phyloP scores from a whole-genome alignment of 768 basidiomycete species.

The Lanmaoa rubissima region DNA sequence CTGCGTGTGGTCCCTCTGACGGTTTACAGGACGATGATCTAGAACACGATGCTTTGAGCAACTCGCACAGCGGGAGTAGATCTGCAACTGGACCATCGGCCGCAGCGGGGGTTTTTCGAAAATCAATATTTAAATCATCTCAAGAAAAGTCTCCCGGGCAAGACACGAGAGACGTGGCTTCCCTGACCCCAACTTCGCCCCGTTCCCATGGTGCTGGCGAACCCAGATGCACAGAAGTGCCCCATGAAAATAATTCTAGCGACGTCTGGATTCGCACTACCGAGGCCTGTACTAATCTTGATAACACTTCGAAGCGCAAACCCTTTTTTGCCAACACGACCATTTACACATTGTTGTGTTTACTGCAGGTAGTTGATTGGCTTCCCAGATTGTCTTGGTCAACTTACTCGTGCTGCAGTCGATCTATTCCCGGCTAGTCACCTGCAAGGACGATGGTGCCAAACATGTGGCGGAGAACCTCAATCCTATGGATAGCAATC shows the following conservation, averaged over 20 bases:
- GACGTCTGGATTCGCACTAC: slow-evolving; percentile 61
- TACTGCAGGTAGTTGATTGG: slow-evolving; percentile 65
- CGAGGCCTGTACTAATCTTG: slow-evolving; percentile 22
- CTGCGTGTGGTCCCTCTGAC: slow-evolving; percentile 56
- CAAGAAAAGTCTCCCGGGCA: slow-evolving; percentile 51
- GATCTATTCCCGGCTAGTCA: slow-evolving; percentile 81
- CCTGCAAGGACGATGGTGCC: slow-evolving; percentile 81
- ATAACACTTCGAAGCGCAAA: slow-evolving; percentile 39
- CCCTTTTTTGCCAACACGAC: slow-evolving; percentile 91
- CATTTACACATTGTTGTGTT: slow-evolving; percentile 85
- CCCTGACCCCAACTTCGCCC: slow-evolving; percentile 20
- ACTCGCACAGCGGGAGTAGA: slow-evolving; percentile 38
- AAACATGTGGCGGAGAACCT: slow-evolving; percentile 67
- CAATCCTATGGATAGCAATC: slow-evolving; percentile 67
- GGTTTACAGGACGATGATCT: slow-evolving; percentile 39
- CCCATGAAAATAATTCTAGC: slow-evolving; percentile 20
- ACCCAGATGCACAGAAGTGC: background rate
- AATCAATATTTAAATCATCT: slow-evolving; percentile 74
- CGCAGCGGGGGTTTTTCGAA: slow-evolving; percentile 68
- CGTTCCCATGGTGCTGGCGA: slow-evolving; percentile 2
- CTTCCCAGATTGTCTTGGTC: slow-evolving; percentile 4
- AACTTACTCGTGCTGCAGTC: slow-evolving; percentile 47
- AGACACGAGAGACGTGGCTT: slow-evolving; percentile 32
- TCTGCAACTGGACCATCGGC: slow-evolving; percentile 49
- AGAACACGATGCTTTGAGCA: slow-evolving; percentile 27